Base-by-base conservation (phyloP, 2,329 filamentous ascomycete genomes). In the Fusarium buharicum region DNA sequence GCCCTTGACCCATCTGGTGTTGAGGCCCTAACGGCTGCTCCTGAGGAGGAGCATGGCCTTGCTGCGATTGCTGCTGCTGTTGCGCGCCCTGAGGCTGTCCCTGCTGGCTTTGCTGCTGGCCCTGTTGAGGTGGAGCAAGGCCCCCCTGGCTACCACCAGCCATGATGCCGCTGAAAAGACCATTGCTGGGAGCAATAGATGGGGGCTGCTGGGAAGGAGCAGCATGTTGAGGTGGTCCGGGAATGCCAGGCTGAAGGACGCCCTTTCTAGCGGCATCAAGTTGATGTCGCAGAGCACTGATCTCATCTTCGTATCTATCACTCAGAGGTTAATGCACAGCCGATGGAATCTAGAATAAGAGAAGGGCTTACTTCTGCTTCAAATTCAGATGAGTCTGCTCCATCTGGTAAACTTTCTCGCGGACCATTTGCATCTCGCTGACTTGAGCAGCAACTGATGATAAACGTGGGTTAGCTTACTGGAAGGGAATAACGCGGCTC, bases 101-200 rank as follows among this genome's bases (percentile, higher is more conserved):
- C 63, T 84, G 67, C 39, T 69, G 67, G 17, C 59, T 58, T 46
- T 69, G 83, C 67, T 92, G 92, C 69, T 96, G 73, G 45, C 76
- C 88, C 47, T 87, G 87, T 70, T 86, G 85, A 64, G 93, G 93
- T 68, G 96, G 88, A 59, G 91, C 92, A 63, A 92, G 90, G 59
- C 91, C 92, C 70, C 89, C 90, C 79, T 94, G 92, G 70, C 89
- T 91, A 62, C 85, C 87, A 65, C 94, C 94, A 52, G 93, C 88
- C 92, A 99, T 98, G 74, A 98, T 97, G 53, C 92, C 93, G 68
- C 92, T 93, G 74, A 99, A 98, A 36, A 98, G 84, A 72, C 96
- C 95, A 75, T 90, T 94, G 22, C 94, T 93, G 72, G 96, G 91
- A 24, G 93, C 92, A 68, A 98, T 91, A 45, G 92, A 93, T 31